Conservation (phyloP, 2,329 filamentous ascomycete species). For the Pseudogymnoascus sp. region DNA sequence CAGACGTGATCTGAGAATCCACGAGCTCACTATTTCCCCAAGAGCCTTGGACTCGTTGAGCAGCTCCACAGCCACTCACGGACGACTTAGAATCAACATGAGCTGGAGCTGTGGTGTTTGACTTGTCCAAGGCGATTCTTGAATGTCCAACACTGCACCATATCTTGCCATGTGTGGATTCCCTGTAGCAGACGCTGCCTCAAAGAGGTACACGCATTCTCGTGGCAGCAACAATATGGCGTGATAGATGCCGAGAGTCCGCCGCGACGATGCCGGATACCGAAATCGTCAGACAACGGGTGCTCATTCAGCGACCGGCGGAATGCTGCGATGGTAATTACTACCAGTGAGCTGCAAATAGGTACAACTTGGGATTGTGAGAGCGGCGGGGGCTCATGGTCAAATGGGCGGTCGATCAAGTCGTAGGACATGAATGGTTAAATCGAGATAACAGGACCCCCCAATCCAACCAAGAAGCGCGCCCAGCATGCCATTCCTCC, state of each 20-base stretch:
- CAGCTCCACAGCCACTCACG: neutral
- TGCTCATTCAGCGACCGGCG: neutral
- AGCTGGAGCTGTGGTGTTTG: neutral
- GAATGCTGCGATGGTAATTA: neutral
- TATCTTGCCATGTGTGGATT: neutral
- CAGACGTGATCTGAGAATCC: neutral
- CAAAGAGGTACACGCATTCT: neutral
- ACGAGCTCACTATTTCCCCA: neutral
- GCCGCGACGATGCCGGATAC: neutral
- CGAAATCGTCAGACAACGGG: neutral
- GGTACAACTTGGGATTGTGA: neutral
- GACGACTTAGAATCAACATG: neutral
- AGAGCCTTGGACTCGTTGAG: neutral
- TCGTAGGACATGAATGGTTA: neutral
- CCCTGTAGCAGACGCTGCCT: neutral
- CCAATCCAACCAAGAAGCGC: neutral
- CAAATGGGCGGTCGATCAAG: conserved; percentile 2
- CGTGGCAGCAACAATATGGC: neutral
- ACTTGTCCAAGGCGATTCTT: neutral
- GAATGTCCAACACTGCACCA: neutral
- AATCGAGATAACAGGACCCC: neutral
- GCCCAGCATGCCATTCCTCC: neutral
- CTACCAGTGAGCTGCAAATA: neutral
- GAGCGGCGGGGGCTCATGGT: neutral
- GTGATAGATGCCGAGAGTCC: neutral